These are phyloP conservation scores for Phytopythium chamaehyphon DNA, from an alignment of 352 stramenopile species.

Conservation along the genomic window DNA sequence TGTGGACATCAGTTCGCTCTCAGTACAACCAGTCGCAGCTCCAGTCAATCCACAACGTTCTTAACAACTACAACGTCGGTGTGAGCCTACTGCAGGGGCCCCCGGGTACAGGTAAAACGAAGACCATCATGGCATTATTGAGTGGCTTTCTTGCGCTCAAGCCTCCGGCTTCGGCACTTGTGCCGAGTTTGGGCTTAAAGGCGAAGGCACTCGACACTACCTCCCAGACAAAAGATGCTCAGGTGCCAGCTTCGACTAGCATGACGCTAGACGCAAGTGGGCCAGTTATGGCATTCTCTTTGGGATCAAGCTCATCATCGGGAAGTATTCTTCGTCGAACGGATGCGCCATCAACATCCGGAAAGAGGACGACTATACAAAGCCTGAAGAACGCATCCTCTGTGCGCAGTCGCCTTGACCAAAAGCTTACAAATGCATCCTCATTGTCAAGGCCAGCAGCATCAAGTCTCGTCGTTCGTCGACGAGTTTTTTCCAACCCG, in stretches of 20 bases:
- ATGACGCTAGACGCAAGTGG: not conserved
- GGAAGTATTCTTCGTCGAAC: conserved; percentile 62
- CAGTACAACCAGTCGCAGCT: conserved; percentile 87
- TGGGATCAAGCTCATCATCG: conserved; percentile 34
- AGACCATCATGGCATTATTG: conserved; percentile 86
- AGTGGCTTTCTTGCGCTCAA: conserved; percentile 70
- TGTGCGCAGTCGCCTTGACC: conserved; percentile 60
- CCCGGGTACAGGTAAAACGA: conserved; percentile 94
- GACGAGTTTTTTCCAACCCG: conserved; percentile 41
- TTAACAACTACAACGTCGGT: conserved; percentile 84
- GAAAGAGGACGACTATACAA: conserved; percentile 58
- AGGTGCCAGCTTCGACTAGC: not conserved
- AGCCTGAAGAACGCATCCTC: conserved; percentile 49
- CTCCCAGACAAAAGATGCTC: too few relatives aligned
- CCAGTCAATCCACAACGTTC: conserved; percentile 81
- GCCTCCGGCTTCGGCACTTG: conserved; percentile 43
- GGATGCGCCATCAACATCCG: conserved; percentile 6
- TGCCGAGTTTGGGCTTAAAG: conserved; percentile 18
- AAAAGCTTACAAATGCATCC: conserved; percentile 35
- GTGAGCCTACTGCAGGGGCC: conserved; percentile 93
- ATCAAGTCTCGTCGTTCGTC: conserved; percentile 38
- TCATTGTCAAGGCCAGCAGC: conserved; percentile 10
- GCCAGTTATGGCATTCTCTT: conserved; percentile 37
- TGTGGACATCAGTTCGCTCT: conserved; percentile 70
- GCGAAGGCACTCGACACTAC: not conserved